Base-by-base conservation (phyloP, 345 rosid genomes). In the Salix arbutifolia region DNA sequence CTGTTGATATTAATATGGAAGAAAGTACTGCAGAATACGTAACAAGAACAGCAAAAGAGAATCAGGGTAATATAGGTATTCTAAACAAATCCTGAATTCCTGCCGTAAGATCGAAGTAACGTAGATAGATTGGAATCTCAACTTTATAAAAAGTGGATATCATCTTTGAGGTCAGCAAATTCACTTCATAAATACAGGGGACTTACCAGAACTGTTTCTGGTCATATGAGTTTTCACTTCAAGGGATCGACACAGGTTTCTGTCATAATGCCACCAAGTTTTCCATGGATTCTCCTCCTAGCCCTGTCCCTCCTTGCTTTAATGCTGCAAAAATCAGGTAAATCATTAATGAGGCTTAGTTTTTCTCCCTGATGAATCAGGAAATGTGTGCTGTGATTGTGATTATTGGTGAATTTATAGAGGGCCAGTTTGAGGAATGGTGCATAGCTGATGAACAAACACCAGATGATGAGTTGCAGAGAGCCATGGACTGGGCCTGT, bases 381-480 rank as follows among this genome's bases (percentile, higher is more conserved):
- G 21, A 16, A 50, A 50, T 50, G 58, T 6, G 9, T 19, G 19
- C 38, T 33, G 26, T 18, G 8, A 16, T 40, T 6, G 7, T 64
- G 44, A 33, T 12, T 65, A 8, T 62, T 28, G 25, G 19, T 60
- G 16, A 10, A 21, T 62, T n/a, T 30, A 2, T 65, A 90, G 91
- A 79, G 53, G 87, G 86, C 37, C 67, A 86, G 67, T 76, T 78
- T 19, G 83, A 38, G 81, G 89, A 90, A 77, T 90, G 94, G 94
- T 90, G 94, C 83, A 81, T 90, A 75, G 94, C 91, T 21, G 94
- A 90, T 76, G 89, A 78, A 70, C 94, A 90, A 73, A 85, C 88
- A 30, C 84, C 88, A 46, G 86, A 86, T 18, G 89, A 82, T 6
- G 94, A 87, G 76, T 40, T 87, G 78, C 87, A 83, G 1, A 75